Conservation (phyloP, 2,329 filamentous ascomycete genomes). For the Graphilbum sp. region DNA sequence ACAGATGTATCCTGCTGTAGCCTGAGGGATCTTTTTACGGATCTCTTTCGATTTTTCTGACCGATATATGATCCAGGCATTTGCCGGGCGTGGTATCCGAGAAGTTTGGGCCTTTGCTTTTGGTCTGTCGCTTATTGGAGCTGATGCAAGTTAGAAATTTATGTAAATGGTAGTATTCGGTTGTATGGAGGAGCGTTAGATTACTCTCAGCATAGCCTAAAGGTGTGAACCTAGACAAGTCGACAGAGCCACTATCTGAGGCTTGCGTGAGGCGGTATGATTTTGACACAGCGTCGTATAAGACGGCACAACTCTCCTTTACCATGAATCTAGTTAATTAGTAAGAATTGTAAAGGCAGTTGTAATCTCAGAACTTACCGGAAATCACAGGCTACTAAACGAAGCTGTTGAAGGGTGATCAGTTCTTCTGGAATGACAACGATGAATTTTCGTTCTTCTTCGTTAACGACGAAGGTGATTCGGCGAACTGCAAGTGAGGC, state of each 20-base stretch:
- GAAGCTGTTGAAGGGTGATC: not conserved
- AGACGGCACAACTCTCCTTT: not conserved
- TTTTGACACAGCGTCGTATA: constrained; percentile 8
- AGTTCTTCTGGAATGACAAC: not conserved
- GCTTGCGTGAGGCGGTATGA: not conserved
- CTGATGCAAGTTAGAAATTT: not conserved
- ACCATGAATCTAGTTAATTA: not conserved
- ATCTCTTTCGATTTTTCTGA: constrained; percentile 13
- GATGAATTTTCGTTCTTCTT: not conserved
- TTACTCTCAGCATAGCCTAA: not conserved
- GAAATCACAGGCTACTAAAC: not conserved
- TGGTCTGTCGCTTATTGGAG: not conserved
- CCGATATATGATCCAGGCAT: constrained; percentile 19
- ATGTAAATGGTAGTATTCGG: too few relatives aligned
- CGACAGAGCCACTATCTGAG: not conserved
- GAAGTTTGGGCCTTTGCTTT: not conserved
- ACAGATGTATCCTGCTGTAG: constrained; percentile 17
- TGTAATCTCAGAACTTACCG: not conserved
- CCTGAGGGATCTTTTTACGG: constrained; percentile 8
- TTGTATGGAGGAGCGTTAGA: too few relatives aligned
- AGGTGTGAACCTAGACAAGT: not conserved
- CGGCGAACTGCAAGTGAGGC: not conserved
- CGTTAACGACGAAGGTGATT: not conserved
- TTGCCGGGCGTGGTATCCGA: constrained; percentile 15
- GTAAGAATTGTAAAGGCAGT: too few relatives aligned